Percentiles rank a stretch among this genome's conserved stretches.
These are phyloP conservation scores for Pleurozium schreberi DNA, from an alignment of 225 moss, liverwort and hornwort species.

Conservation along the genomic window DNA sequence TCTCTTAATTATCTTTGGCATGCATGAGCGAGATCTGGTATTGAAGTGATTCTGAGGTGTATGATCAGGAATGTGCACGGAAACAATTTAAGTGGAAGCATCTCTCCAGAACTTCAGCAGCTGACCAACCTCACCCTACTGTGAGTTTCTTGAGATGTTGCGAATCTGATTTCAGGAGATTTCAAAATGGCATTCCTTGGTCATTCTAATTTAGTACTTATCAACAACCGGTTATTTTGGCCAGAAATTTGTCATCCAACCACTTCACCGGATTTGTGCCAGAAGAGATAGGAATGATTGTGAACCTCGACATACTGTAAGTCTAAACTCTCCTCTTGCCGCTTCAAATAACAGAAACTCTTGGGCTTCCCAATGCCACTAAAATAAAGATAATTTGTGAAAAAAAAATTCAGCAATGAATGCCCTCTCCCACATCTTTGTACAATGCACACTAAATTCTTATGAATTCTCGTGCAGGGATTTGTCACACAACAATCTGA, in stretches of 20 bases:
- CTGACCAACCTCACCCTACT: slow-evolving; percentile 47
- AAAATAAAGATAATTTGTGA: not conserved
- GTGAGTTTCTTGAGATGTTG: slow-evolving; percentile 6
- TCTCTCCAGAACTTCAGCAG: slow-evolving; percentile 31
- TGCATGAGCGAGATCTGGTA: not conserved
- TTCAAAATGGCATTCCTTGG: not conserved
- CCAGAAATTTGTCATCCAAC: slow-evolving; percentile 53
- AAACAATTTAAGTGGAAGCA: slow-evolving; percentile 37
- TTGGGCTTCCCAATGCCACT: not conserved
- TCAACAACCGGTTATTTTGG: not conserved
- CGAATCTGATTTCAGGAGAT: not conserved
- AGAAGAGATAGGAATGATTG: slow-evolving; percentile 54
- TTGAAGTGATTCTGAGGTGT: not conserved
- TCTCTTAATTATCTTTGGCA: not conserved
- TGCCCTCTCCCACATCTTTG: not conserved
- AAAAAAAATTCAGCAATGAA: not conserved
- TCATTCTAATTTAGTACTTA: not conserved
- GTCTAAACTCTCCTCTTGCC: not conserved
- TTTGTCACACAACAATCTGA: slow-evolving; percentile 42
- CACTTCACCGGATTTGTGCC: slow-evolving; percentile 45
- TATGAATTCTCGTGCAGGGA: slow-evolving; percentile 14
- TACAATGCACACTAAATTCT: not conserved
- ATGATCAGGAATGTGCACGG: slow-evolving; percentile 37
- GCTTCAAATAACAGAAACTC: not conserved
- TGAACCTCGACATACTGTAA: slow-evolving; percentile 53